A percentile compares a stretch with the other conserved stretches of the same genome.
Conservation (phyloP, 2,329 filamentous ascomycete species). For the Sporothrix phasma region DNA sequence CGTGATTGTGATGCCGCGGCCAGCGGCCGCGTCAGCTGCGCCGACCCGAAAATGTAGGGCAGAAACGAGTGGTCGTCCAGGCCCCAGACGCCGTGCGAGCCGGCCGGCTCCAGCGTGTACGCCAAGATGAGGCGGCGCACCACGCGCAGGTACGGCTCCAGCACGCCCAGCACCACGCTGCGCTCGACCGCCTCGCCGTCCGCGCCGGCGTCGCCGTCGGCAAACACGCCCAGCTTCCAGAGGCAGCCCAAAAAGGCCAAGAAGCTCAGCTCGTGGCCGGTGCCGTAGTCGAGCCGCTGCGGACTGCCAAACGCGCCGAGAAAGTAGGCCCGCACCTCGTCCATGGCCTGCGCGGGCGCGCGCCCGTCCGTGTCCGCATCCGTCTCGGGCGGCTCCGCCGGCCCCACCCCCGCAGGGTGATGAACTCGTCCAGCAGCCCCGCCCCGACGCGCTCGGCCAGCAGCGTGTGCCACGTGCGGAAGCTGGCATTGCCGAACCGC, state of each 20-base stretch:
- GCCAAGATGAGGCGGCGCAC: slow-evolving; percentile 75
- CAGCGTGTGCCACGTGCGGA: slow-evolving; percentile 70
- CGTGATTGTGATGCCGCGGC: too few relatives aligned
- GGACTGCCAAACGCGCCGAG: slow-evolving; percentile 79
- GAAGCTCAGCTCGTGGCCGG: slow-evolving; percentile 92
- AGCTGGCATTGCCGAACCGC: slow-evolving; percentile 86
- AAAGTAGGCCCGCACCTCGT: slow-evolving; percentile 70
- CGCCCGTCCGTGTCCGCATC: slow-evolving; percentile 9
- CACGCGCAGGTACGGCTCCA: slow-evolving; percentile 79
- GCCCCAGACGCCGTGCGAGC: slow-evolving; percentile 95
- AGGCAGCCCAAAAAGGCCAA: slow-evolving; percentile 80
- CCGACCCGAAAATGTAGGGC: slow-evolving; percentile 90
- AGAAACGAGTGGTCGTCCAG: slow-evolving; percentile 95
- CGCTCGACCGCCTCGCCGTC: slow-evolving; percentile 54
- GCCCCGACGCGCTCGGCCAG: slow-evolving; percentile 49
- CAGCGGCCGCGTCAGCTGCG: slow-evolving; percentile 71
- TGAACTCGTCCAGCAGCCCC: slow-evolving; percentile 23
- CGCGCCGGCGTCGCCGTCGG: slow-evolving; percentile 31
- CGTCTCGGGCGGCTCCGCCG: slow-evolving; percentile 13
- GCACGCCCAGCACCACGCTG: slow-evolving; percentile 67
- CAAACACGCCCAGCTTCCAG: slow-evolving; percentile 82
- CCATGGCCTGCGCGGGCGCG: slow-evolving; percentile 25
- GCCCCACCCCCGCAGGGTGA: slow-evolving; percentile 8
- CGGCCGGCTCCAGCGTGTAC: slow-evolving; percentile 89
- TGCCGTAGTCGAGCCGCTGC: slow-evolving; percentile 88